Base-by-base conservation (phyloP, 208 protist genomes). In the Vickermania spadyakhi region DNA sequence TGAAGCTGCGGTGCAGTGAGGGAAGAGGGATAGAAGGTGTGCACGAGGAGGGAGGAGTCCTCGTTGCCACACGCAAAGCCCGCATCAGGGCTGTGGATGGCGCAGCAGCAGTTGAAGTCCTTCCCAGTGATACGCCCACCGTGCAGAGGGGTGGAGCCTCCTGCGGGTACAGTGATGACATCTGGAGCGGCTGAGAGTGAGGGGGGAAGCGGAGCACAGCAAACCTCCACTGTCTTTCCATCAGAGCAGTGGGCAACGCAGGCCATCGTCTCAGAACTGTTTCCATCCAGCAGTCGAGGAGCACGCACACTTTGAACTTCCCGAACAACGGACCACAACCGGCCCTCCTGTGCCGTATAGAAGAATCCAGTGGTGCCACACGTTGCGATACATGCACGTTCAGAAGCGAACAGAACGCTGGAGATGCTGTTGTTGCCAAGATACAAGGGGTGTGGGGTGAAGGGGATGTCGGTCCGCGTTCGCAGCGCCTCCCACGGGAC, bases 161-260 rank as follows among this genome's bases (percentile, higher is more conserved):
- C 3, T 27, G 54, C 52, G 60, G 45, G 18, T 18, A 27, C 18
- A 27, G n/a, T 14, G 23, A 61, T 0, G 4, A 27, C 18, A 27
- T 26, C 21, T 22, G 11, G 0, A 50, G 29, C n/a, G 26, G 4
- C n/a, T 4, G 42, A 63, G 52, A 21, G 73, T 49, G 1, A 62
- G 59, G 52, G 23, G 36, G 11, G 11, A 45, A 45, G 18, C 36
- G 36, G 11, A 7, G 18, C 36, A 18, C 36, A 18, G 11, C 18
- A 7, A 45, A 59, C 64, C 29, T 75, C 60, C 22, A 64, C 53
- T 14, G 60, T 59, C 53, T 42, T 58, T 1, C 81, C 81, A 52
- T 92, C 74, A 0, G 84, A 88, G 68, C 80, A 91, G 59, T 91
- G 84, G 28, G 74, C 70, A 18, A 86, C 26, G 68, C 26, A 31